These are phyloP conservation scores for Erysiphe pulchra DNA, from an alignment of 2,329 filamentous ascomycete species.

Conservation along the genomic window DNA sequence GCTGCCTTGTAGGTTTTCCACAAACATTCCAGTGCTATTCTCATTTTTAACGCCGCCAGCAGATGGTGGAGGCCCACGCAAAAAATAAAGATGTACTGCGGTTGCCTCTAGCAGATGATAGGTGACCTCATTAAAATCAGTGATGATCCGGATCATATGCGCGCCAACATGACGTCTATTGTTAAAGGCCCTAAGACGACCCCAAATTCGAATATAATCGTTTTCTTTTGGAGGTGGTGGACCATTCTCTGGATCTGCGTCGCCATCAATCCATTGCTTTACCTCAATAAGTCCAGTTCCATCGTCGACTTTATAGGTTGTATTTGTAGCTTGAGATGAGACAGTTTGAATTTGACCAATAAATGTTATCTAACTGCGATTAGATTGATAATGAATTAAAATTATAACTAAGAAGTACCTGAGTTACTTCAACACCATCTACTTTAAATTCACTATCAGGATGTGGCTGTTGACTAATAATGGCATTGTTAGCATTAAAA, in stretches of 20 bases:
- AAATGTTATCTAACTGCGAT: conserved; percentile 39
- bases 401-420: conserved; percentile 15
- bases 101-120: conserved; percentile 82
- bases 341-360: conserved; percentile 79
- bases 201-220: conserved; percentile 65
- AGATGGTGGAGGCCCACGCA: conserved; percentile 31
- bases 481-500: conserved; percentile 1
- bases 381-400: background rate
- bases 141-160: conserved; percentile 54
- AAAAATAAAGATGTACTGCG: conserved; percentile 65
- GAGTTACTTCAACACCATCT: conserved; percentile 45
- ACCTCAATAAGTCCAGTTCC: conserved; percentile 82
- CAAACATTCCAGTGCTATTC: conserved; percentile 15
- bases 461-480: conserved; percentile 33
- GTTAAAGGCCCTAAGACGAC: conserved; percentile 60
- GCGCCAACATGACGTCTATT: conserved; percentile 62
- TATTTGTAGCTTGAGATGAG: conserved; percentile 66
- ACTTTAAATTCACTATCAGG: conserved; percentile 53
- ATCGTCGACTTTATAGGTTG: conserved; percentile 83
- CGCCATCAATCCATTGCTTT: conserved; percentile 48
- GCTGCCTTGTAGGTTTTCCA: conserved; percentile 14
- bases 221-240: conserved; percentile 35
- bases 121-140: conserved; percentile 76
- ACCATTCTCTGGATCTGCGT: conserved; percentile 17
- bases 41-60: conserved; percentile 13